Percentiles rank a stretch among this genome's conserved stretches.
Conservation (phyloP, 2,329 filamentous ascomycete species). For the Fusarium temperatum region DNA sequence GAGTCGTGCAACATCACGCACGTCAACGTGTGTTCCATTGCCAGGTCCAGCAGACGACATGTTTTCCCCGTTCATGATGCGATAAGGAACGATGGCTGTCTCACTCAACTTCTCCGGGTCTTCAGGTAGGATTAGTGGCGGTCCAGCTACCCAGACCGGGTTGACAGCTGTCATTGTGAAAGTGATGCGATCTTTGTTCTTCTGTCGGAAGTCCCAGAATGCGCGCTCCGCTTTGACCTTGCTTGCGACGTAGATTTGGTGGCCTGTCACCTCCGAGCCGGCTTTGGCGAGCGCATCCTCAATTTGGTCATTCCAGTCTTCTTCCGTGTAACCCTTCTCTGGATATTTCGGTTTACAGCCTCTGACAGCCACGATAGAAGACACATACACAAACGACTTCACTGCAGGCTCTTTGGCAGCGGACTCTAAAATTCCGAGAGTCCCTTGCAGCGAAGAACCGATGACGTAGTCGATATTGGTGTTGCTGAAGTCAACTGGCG, state of each 20-base stretch:
- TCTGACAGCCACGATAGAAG: constrained; percentile 2
- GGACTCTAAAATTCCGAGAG: neutral
- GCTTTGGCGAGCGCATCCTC: neutral
- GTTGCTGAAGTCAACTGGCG: constrained; percentile 9
- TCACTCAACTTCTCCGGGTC: constrained; percentile 19
- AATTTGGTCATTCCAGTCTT: constrained; percentile 20
- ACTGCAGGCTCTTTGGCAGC: neutral
- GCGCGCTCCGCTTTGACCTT: constrained; percentile 17
- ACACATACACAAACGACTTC: constrained; percentile 9
- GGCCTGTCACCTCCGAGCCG: neutral
- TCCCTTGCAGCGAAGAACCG: constrained; percentile 1
- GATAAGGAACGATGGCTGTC: constrained; percentile 12
- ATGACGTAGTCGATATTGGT: constrained; percentile 17
- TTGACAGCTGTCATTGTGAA: constrained; percentile 22
- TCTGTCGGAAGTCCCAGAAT: constrained; percentile 7
- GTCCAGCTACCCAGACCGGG: constrained; percentile 11
- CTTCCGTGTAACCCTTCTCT: neutral
- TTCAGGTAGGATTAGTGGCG: neutral
- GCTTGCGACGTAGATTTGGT: constrained; percentile 15
- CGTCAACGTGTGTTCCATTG: constrained; percentile 16
- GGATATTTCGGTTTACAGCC: neutral
- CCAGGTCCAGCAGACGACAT: constrained; percentile 1
- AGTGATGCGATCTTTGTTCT: neutral
- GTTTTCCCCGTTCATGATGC: constrained; percentile 9
- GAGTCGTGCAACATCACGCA: constrained; percentile 13